Percentiles rank a stretch among this genome's conserved stretches.
Conservation (phyloP, 2,329 filamentous ascomycete genomes). For the Zymoseptoria ardabiliae region DNA sequence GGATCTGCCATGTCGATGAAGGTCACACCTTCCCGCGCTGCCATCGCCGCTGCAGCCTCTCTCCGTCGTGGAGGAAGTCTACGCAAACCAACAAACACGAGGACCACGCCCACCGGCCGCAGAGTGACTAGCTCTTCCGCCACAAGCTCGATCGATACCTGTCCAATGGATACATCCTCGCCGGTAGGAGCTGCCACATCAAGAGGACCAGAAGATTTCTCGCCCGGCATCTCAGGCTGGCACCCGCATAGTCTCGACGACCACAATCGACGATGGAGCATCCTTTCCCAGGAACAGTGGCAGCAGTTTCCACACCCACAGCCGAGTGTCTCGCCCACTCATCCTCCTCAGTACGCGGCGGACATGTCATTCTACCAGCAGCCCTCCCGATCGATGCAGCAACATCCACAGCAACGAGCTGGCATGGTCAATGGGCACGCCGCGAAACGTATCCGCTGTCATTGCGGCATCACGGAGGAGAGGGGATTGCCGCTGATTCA, state of each 20-base stretch:
- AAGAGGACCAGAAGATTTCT: conserved; percentile 31
- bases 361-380: background rate
- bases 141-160: conserved; percentile 23
- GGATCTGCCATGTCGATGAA: conserved; percentile 26
- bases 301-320: conserved; percentile 17
- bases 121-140: conserved; percentile 8
- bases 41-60: conserved; percentile 28
- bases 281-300: conserved; percentile 39
- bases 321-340: conserved; percentile 26
- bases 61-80: conserved; percentile 29
- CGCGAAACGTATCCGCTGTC: conserved; percentile 39
- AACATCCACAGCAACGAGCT: background rate
- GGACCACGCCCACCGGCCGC: conserved; percentile 8
- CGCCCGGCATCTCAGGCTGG: conserved; percentile 9
- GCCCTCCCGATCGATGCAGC: background rate
- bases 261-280: conserved; percentile 41
- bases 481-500: conserved; percentile 53
- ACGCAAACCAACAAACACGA: conserved; percentile 17
- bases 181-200: conserved; percentile 23
- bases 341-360: conserved; percentile 1
- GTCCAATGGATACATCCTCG: conserved; percentile 23
- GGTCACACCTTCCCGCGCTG: conserved; percentile 29
- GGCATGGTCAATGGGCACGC: background rate
- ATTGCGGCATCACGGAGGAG: conserved; percentile 49
- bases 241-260: conserved; percentile 32